These are phyloP conservation scores for Meyerozyma athensensis DNA, from an alignment of 1,139 yeast species.

Conservation along the genomic window DNA sequence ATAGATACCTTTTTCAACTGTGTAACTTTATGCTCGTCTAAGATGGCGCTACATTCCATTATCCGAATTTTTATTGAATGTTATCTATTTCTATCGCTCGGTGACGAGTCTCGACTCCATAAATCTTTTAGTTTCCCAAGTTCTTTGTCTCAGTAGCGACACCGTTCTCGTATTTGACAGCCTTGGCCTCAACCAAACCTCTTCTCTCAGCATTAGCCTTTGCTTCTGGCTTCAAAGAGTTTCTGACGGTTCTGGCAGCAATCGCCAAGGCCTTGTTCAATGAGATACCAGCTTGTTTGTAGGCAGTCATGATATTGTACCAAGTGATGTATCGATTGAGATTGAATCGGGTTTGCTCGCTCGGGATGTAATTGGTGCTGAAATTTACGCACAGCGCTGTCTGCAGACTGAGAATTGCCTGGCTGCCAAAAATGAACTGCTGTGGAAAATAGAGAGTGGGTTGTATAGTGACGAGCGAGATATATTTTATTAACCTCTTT, in stretches of 20 bases:
- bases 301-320: slow-evolving; percentile 52
- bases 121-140: slow-evolving; percentile 19
- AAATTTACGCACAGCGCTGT: slow-evolving; percentile 2
- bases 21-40: too few relatives aligned
- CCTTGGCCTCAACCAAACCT: slow-evolving; percentile 71
- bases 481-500: slow-evolving; percentile 13
- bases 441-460: too few relatives aligned
- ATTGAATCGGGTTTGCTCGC: slow-evolving; percentile 1
- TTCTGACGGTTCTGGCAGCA: slow-evolving; percentile 86
- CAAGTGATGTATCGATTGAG: not conserved
- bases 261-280: slow-evolving; percentile 88
- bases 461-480: not conserved
- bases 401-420: not conserved
- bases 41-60: too few relatives aligned
- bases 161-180: slow-evolving; percentile 72
- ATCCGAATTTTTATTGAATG: not conserved
- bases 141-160: slow-evolving; percentile 33
- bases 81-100: not conserved
- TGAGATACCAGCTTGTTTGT: slow-evolving; percentile 85
- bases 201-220: slow-evolving; percentile 75
- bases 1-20: too few relatives aligned
- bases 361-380: not conserved
- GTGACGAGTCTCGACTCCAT: not conserved
- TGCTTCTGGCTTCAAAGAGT: slow-evolving; percentile 82
- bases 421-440: not conserved